Evolutionary conservation across 305 asterid species (phyloP).

Genomic region (Salvia sclarea): DNA sequence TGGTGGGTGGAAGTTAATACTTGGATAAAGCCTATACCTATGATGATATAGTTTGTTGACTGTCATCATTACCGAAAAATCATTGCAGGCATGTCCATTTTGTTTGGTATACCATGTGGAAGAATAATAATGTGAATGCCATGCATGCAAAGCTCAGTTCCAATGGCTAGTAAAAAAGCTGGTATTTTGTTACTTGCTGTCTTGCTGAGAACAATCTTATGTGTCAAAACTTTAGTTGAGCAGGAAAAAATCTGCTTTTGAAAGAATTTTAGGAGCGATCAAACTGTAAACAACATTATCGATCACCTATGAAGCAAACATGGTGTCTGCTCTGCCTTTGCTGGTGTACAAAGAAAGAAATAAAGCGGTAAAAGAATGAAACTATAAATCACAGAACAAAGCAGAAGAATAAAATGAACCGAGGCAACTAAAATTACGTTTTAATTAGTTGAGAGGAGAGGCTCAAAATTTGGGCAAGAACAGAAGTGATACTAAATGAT

Average conservation of each 20-base stretch:
- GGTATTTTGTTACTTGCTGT: constrained; percentile 19
- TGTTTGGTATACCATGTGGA: neutral
- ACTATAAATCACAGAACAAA: too few species aligned
- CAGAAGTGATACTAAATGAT: too few species aligned
- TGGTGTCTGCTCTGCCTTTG: too few species aligned
- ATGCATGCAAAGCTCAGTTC: neutral
- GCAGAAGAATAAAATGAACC: too few species aligned
- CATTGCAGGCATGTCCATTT: constrained; percentile 23
- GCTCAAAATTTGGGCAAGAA: too few species aligned
- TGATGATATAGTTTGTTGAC: neutral
- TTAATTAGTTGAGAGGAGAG: too few species aligned
- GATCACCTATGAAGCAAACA: neutral
- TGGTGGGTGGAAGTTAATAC: constrained; percentile 21
- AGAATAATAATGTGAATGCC: constrained; percentile 12
- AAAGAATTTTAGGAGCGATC: neutral
- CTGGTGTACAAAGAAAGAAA: too few species aligned
- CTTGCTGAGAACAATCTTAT: constrained; percentile 7
- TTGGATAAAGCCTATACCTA: neutral
- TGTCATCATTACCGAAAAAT: neutral
- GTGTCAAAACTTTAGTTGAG: constrained; percentile 2
- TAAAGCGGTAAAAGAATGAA: too few species aligned
- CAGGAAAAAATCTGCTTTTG: neutral
- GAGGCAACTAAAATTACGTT: too few species aligned
- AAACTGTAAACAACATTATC: neutral
- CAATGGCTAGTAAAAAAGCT: neutral